Evolutionary conservation across 1,284 basidiomycete species (phyloP).

Genomic region (Uromyces viciae-fabae): DNA sequence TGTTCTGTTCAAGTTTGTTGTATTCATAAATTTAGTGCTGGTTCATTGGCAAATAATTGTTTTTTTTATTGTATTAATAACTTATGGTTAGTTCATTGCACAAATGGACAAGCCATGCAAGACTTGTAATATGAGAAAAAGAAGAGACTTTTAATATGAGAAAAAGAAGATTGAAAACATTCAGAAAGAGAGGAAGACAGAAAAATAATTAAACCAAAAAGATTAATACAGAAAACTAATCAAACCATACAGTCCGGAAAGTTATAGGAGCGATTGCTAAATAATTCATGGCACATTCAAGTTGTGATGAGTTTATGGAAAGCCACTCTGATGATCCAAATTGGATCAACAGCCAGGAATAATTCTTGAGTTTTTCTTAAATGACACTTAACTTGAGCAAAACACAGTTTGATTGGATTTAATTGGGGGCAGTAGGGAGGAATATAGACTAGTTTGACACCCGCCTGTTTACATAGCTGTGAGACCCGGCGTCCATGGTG

Average conservation of each 20-base stretch:
- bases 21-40: no score
- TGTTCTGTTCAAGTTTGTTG: no score
- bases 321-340: not conserved
- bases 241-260: no score
- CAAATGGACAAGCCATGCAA: no score
- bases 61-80: no score
- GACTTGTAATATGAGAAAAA: not conserved
- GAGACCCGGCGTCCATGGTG: not conserved
- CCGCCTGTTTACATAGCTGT: not conserved
- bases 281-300: not conserved
- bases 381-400: not conserved
- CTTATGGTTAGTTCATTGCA: no score
- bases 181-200: not conserved
- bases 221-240: no score
- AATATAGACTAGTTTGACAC: not conserved
- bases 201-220: not conserved
- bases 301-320: not conserved
- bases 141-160: not conserved
- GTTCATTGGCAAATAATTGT: no score
- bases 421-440: slow-evolving; percentile 8
- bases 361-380: not conserved
- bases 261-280: not conserved
- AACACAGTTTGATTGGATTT: slow-evolving; percentile 7
- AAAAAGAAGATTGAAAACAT: not conserved
- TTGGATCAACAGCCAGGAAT: not conserved